A percentile compares a stretch with the other conserved stretches of the same genome.
Conservation (phyloP, 306 rosid genomes). For the Casuarina cunninghamiana region DNA sequence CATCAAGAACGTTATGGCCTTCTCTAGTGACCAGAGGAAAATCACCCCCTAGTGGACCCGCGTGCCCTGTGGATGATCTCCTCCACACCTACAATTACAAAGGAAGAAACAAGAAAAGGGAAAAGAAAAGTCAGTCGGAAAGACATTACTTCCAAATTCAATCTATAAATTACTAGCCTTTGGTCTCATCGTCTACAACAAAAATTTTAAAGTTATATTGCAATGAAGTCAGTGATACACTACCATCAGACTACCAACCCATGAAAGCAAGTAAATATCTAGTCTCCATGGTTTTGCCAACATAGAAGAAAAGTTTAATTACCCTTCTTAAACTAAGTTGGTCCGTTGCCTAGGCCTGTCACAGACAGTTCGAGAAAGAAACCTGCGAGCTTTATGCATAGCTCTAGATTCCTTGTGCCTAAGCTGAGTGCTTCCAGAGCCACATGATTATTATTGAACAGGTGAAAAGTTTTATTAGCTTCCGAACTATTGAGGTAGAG, state of each 20-base stretch:
- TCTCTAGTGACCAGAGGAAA: slow-evolving; percentile 75
- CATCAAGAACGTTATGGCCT: slow-evolving; percentile 80
- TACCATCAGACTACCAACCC: no score
- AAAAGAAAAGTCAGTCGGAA: not conserved
- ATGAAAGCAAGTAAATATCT: not conserved
- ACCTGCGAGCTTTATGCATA: not conserved
- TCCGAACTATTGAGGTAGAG: not conserved
- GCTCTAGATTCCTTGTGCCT: not conserved
- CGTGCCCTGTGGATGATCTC: slow-evolving; percentile 71
- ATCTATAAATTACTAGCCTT: not conserved
- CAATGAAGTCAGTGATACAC: not conserved
- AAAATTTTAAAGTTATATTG: not conserved
- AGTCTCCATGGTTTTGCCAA: not conserved
- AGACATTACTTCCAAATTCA: not conserved
- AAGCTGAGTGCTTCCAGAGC: not conserved
- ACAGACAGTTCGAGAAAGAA: not conserved
- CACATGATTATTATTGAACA: not conserved
- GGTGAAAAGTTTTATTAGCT: not conserved
- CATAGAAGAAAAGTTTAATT: not conserved
- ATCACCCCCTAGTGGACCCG: slow-evolving; percentile 78
- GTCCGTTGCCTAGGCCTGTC: not conserved
- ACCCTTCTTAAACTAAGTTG: not conserved
- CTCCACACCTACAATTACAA: slow-evolving; percentile 73
- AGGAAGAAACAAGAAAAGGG: slow-evolving; percentile 7
- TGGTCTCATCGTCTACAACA: not conserved